Percentiles rank a stretch among this genome's conserved stretches.
These are phyloP conservation scores for Aureobasidium sp. DNA, from an alignment of 2,329 filamentous ascomycete genomes.

Conservation along the genomic window DNA sequence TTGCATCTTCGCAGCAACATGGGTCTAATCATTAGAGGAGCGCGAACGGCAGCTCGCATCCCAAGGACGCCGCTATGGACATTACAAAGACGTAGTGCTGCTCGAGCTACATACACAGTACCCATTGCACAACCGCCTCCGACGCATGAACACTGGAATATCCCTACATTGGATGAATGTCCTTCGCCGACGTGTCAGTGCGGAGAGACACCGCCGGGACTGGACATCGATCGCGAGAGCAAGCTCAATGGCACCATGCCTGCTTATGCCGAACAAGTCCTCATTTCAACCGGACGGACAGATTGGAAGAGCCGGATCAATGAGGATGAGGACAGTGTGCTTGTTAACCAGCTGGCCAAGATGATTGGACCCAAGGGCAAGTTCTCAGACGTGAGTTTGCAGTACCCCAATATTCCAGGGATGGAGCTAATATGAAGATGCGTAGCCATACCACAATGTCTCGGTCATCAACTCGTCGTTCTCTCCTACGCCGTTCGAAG, in stretches of 20 bases:
- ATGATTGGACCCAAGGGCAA: slow-evolving; percentile 37
- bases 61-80: not conserved
- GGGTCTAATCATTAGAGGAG: slow-evolving; percentile 2
- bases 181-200: slow-evolving; percentile 72
- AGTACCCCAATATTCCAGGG: not conserved
- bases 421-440: slow-evolving; percentile 19
- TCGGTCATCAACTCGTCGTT: slow-evolving; percentile 73
- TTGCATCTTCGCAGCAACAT: not conserved
- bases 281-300: slow-evolving; percentile 71
- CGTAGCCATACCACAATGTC: slow-evolving; percentile 75
- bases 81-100: slow-evolving; percentile 1
- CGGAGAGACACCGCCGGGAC: slow-evolving; percentile 55
- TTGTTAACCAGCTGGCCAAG: slow-evolving; percentile 65
- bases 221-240: slow-evolving; percentile 67
- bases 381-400: slow-evolving; percentile 38
- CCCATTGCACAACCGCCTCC: slow-evolving; percentile 25
- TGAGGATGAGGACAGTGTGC: slow-evolving; percentile 57
- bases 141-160: slow-evolving; percentile 22
- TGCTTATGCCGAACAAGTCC: slow-evolving; percentile 70
- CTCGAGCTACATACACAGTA: slow-evolving; percentile 19
- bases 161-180: slow-evolving; percentile 51
- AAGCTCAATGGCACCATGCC: slow-evolving; percentile 70
- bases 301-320: slow-evolving; percentile 85
- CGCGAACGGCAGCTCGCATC: not conserved
- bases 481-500: slow-evolving; percentile 40